phyloP scores from a whole-genome alignment of 768 basidiomycete genomes.

The Boletus tylopilopsis region DNA sequence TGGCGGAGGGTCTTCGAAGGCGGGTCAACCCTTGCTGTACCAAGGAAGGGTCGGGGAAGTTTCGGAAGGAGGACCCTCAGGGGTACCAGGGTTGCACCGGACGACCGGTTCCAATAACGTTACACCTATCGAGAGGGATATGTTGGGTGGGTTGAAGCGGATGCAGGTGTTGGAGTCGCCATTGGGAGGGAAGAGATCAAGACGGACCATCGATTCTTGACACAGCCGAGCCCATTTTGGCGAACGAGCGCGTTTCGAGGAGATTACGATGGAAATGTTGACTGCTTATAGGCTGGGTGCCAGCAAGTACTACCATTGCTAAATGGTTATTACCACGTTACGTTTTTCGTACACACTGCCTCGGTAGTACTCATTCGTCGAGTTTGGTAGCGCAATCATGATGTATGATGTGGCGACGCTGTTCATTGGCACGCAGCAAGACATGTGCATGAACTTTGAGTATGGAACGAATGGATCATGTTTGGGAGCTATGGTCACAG shows the following conservation, averaged over 20 bases:
- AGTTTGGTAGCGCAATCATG: neutral
- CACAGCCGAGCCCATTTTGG: neutral
- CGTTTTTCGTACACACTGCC: conserved; percentile 1
- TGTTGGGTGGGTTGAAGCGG: conserved; percentile 14
- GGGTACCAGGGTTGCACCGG: conserved; percentile 15
- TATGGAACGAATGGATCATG: neutral
- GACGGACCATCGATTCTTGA: conserved; percentile 18
- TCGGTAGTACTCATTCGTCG: neutral
- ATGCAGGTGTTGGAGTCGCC: conserved; percentile 29
- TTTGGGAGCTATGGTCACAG: neutral
- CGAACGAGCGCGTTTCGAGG: neutral
- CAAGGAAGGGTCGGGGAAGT: conserved; percentile 20
- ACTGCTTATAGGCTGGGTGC: neutral
- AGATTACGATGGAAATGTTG: neutral
- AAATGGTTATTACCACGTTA: neutral
- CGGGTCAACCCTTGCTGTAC: conserved; percentile 5
- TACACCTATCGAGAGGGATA: conserved; percentile 49
- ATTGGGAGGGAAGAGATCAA: conserved; percentile 25
- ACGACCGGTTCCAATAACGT: conserved; percentile 37
- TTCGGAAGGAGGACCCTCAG: conserved; percentile 17
- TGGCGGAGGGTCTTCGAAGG: conserved; percentile 7
- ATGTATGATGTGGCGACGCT: neutral
- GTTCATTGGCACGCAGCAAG: neutral
- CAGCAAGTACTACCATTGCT: neutral
- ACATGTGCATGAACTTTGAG: too few species aligned